Conservation (phyloP, 768 basidiomycete species). For the Russula earlei region DNA sequence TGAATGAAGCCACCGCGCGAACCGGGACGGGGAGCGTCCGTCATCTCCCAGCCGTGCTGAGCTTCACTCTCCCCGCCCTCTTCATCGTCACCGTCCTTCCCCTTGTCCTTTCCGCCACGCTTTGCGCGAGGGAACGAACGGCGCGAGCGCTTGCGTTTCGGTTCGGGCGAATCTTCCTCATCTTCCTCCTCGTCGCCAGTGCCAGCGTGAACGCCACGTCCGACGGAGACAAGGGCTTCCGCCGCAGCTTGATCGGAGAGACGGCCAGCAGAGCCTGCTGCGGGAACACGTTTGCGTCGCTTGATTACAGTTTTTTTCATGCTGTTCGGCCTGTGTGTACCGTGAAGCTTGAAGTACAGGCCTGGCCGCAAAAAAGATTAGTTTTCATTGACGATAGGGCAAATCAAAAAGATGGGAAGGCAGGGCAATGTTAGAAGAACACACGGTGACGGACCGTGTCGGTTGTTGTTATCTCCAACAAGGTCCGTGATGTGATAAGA, state of each 20-base stretch:
- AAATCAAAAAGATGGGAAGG: neutral
- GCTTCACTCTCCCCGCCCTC: conserved; percentile 19
- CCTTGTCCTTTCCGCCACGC: conserved; percentile 17
- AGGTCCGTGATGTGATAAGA: conserved; percentile 28
- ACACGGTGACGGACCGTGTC: too few species aligned
- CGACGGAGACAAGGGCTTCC: conserved; percentile 79
- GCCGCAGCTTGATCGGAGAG: conserved; percentile 84
- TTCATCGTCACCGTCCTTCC: conserved; percentile 24
- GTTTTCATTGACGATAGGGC: neutral
- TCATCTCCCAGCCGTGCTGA: conserved; percentile 14
- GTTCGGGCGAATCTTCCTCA: conserved; percentile 34
- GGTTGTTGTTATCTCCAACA: conserved; percentile 33
- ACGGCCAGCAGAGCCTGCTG: conserved; percentile 46
- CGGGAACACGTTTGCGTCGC: conserved; percentile 92
- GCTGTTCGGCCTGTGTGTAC: conserved; percentile 90
- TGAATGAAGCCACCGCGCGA: conserved; percentile 15
- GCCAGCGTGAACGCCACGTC: conserved; percentile 37
- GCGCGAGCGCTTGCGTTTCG: conserved; percentile 51
- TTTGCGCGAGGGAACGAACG: conserved; percentile 22
- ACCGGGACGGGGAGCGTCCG: conserved; percentile 9
- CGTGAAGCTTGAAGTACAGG: conserved; percentile 96
- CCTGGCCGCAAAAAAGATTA: conserved; percentile 41
- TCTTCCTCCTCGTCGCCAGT: conserved; percentile 38
- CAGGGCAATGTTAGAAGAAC: conserved; percentile 5
- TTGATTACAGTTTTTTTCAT: conserved; percentile 99